Evolutionary conservation across 2,329 filamentous ascomycete genomes (phyloP), one percentile per base, ranked within the genome.

Genomic region (Phaeosphaeriaceae sp.): DNA sequence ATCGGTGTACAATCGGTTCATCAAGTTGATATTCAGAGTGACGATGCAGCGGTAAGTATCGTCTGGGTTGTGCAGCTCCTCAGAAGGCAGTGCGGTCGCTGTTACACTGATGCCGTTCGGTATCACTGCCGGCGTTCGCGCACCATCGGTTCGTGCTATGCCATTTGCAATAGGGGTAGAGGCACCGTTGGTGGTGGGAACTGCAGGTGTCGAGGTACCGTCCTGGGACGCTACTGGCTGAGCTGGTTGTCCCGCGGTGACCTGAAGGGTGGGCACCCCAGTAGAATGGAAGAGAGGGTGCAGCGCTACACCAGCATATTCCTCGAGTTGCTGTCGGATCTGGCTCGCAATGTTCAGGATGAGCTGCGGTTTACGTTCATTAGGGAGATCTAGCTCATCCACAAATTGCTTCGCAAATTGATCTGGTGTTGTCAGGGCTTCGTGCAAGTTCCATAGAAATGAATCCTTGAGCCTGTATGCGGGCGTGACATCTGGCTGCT

Each of bases 371-470:
- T 80, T 81, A 23, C 77, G 68, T 34, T 87, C 83, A 52, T 90
- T 87, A 3, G 93, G 93, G 34, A 99, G 83, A 70, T 99, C 94
- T 34, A 99, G 82, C 70, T 99, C 94, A 58, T 96, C 90, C 1
- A 96, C 92, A 59, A 97, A 85, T 1, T 83, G 86, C 62, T 89
- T 84, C n/a, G 94, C 94, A 70, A 97, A 99, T 67, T 96, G 89
- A 68, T 99, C 94, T 1, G 94, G 96, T 0, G 94, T 99, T 42
- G 92, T 89, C 50, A 97, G 79, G 0, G 90, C 89, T 77, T 99
- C 94, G 74, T 97, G 93, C 12, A 99, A 81, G 66, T 99, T 99
- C 94, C 94, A 99, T 43, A 97, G 77, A 65, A 99, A 97, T n/a
- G 90, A 88, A 64, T 99, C 94, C 65, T 95, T 92, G 48, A 99